A percentile compares a stretch with the other conserved stretches of the same genome.
Conservation (phyloP, 1,284 basidiomycete genomes). For the Ustilago vetiveriae region DNA sequence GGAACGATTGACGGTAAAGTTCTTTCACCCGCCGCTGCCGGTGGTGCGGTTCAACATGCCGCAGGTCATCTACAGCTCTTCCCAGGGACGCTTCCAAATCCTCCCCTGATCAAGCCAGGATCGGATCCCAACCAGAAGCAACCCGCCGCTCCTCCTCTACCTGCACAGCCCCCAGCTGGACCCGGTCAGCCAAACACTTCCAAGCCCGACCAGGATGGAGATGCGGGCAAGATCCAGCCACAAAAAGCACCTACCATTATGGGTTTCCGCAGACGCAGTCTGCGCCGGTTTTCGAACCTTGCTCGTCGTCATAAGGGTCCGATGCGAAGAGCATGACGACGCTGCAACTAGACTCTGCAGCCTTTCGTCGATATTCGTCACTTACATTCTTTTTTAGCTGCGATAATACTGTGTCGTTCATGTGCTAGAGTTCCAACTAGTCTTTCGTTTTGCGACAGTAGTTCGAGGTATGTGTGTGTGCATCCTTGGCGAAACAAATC, state of each 20-base stretch:
- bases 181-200: not conserved
- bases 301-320: not conserved
- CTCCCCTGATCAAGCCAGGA: too few relatives aligned
- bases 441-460: too few relatives aligned
- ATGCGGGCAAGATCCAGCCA: not conserved
- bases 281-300: not conserved
- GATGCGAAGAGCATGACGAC: too few relatives aligned
- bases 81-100: not conserved
- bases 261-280: slow-evolving; percentile 26
- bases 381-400: too few relatives aligned
- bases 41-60: not conserved
- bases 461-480: too few relatives aligned
- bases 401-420: too few relatives aligned
- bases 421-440: too few relatives aligned
- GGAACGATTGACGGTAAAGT: slow-evolving; percentile 11
- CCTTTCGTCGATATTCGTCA: too few relatives aligned
- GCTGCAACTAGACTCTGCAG: too few relatives aligned
- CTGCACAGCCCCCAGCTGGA: not conserved
- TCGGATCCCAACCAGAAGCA: slow-evolving; percentile 1
- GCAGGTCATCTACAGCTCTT: not conserved
- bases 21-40: not conserved
- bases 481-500: too few relatives aligned
- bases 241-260: slow-evolving; percentile 25
- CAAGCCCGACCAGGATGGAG: not conserved
- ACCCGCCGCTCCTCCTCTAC: not conserved